Conservation (phyloP, 768 basidiomycete genomes). For the Tubosaeta sp. region DNA sequence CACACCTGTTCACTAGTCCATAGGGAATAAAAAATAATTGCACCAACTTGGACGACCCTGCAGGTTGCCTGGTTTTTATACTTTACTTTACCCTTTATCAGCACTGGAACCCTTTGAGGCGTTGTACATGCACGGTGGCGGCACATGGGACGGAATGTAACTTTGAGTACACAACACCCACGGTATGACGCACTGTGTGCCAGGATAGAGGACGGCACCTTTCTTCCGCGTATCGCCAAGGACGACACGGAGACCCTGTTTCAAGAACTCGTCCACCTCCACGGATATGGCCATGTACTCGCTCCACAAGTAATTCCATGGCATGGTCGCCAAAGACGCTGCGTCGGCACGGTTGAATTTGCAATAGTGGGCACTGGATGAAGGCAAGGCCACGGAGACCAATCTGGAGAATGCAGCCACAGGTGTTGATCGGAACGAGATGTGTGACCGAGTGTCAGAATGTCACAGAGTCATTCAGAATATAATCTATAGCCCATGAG, state of each 20-base stretch:
- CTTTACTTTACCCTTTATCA: neutral
- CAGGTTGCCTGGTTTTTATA: neutral
- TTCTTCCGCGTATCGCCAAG: conserved; percentile 1
- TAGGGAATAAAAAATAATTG: neutral
- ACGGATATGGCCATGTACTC: conserved; percentile 16
- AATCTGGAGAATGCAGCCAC: conserved; percentile 17
- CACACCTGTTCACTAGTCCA: neutral
- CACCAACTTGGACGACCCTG: neutral
- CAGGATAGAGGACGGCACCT: neutral
- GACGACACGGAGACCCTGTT: conserved; percentile 18
- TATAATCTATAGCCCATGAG: conserved; percentile 15
- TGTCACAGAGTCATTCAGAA: conserved; percentile 5
- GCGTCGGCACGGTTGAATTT: conserved; percentile 22
- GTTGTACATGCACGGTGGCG: conserved; percentile 2
- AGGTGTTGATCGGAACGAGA: conserved; percentile 26
- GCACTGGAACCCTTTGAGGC: neutral
- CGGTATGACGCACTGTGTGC: conserved; percentile 18
- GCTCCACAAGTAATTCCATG: conserved; percentile 18
- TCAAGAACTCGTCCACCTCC: conserved; percentile 10
- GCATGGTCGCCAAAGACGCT: conserved; percentile 11
- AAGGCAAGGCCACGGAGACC: conserved; percentile 25
- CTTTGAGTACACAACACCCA: conserved; percentile 2
- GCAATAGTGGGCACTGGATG: conserved; percentile 17
- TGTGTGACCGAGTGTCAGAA: conserved; percentile 17
- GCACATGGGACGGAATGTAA: conserved; percentile 12